Evolutionary conservation across 768 basidiomycete species (phyloP), one percentile per base, ranked within the genome.

Genomic region (Boletus tomentosulus): DNA sequence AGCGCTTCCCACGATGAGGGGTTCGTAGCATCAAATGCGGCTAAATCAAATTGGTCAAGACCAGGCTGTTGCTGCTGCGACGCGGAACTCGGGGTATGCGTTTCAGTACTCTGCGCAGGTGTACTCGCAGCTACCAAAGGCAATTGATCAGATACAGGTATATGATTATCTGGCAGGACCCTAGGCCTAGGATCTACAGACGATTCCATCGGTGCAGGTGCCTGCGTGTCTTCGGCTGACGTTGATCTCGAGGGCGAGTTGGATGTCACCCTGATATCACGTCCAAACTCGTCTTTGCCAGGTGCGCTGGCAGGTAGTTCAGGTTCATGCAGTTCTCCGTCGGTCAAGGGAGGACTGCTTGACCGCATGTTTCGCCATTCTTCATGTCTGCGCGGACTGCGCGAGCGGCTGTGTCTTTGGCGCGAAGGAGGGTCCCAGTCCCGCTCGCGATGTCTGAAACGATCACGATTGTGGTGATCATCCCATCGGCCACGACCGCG

Each of bases 261-360:
- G 37, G 87, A 83, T 39, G 73, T 70, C 34, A 79, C 73, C 62
- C 89, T 79, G 64, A 90, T 78, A 67, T 92, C 89, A 62, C 90
- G 84, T 60, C 90, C 89, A 71, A 92, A 92, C 70, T 92, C 89
- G 78, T 92, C 89, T 71, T 84, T 89, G 53, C 74, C 83, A n/a
- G 67, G 59, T 50, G 65, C 65, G 46, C 64, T 72, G 48, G 58
- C 58, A 65, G 57, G 60, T 38, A 66, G 45, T 22, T 60, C 60
- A 61, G 67, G 56, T 58, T 58, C 66, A 49, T 60, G 62, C 49
- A 63, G 51, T 51, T 68, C 58, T 55, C 53, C 54, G 39, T 72
- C 63, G 51, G 71, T 63, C 42, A 74, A 65, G 56, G 84, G 79
- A 56, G 86, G 86, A 66, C 84, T 89, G 64, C 81, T 76, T 41